Conservation (phyloP, 768 basidiomycete genomes). For the Boletus subparvulus region DNA sequence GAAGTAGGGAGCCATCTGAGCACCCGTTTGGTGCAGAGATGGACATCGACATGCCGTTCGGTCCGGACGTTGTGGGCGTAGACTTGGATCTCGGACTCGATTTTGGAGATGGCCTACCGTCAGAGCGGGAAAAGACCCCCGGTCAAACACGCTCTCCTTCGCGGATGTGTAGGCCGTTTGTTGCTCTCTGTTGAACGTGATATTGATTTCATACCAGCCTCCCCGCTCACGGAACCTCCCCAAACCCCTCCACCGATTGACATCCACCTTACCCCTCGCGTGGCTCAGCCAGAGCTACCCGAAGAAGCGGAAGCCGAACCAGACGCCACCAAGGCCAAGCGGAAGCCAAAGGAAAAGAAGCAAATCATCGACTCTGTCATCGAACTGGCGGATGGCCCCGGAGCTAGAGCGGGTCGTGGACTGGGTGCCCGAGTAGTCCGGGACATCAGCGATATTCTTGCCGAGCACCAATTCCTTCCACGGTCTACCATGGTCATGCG, state of each 20-base stretch:
- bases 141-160: slow-evolving; percentile 61
- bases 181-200: background rate
- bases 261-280: slow-evolving; percentile 47
- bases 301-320: slow-evolving; percentile 35
- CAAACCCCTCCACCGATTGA: slow-evolving; percentile 72
- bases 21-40: slow-evolving; percentile 61
- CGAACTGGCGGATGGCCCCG: slow-evolving; percentile 70
- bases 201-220: slow-evolving; percentile 46
- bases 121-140: slow-evolving; percentile 52
- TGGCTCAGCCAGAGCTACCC: slow-evolving; percentile 41
- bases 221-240: slow-evolving; percentile 73
- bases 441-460: slow-evolving; percentile 69
- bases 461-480: slow-evolving; percentile 82
- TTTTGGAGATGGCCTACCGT: slow-evolving; percentile 56
- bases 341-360: slow-evolving; percentile 72
- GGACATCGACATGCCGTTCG: slow-evolving; percentile 49
- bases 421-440: slow-evolving; percentile 52
- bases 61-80: slow-evolving; percentile 49
- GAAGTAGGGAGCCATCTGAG: slow-evolving; percentile 65
- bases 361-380: slow-evolving; percentile 90
- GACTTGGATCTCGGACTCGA: slow-evolving; percentile 72
- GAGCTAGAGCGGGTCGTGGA: slow-evolving; percentile 55
- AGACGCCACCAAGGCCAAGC: slow-evolving; percentile 40
- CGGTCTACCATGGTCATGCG: slow-evolving; percentile 83
- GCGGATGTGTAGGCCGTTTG: slow-evolving; percentile 58